Evolutionary conservation across 2,329 filamentous ascomycete species (phyloP), one percentile per base, ranked within the genome.

Genomic region (Trichoderma pleuroti): DNA sequence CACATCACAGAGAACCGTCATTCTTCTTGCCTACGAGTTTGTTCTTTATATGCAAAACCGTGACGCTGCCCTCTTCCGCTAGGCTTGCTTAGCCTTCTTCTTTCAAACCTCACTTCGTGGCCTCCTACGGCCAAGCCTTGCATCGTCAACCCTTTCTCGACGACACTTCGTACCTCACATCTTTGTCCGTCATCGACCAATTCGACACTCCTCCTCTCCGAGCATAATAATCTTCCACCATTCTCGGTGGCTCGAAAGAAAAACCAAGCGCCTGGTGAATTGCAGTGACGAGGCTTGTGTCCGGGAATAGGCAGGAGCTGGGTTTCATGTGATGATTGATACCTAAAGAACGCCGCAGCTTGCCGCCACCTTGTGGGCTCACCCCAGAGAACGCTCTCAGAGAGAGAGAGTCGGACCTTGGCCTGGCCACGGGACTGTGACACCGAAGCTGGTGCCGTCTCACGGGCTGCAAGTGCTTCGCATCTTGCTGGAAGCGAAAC

Each of bases 381-480:
- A 73, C 73, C 74, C 75, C 72, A 76, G 70, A 74, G 70, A 74
- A 65, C 69, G 67, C 71, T 71, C 74, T 72, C 75, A 73, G 72
- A 74, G 72, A 76, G 75, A 73, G 72, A 74, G 72, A 76, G 75
- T 76, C 74, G 74, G 71, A 76, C 76, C 77, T 74, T 74, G 71
- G 76, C 76, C 77, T 73, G 73, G 75, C 67, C 71, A 77, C 69
- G 76, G 74, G 74, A 73, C 75, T 79, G 77, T 80, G 78, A 77
- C 77, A 79, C 78, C 80, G 82, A 84, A 81, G 75, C 80, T 81
- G 75, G 75, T 67, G 72, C 76, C 77, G 80, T 82, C 77, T 75
- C 78, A 82, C 80, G 77, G 75, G 72, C 73, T 76, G 73, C 70
- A 73, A 72, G 72, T 72, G 70, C 61, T 52, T 64, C 46, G 61